Base-by-base conservation (phyloP, 1,139 yeast species). In the Eremothecium sinecaudum region DNA sequence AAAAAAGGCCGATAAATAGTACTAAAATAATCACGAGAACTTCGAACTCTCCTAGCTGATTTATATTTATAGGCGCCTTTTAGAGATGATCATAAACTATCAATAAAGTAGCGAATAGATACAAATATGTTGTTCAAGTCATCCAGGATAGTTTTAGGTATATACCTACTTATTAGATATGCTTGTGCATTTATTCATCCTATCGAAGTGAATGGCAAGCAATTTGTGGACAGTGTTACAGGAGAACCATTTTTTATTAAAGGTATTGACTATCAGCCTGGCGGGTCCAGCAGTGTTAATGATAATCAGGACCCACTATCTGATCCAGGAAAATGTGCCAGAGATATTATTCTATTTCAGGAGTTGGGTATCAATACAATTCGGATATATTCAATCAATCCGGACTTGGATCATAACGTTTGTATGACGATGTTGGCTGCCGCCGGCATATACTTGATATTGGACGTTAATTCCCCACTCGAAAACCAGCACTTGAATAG, bases 361-460 rank as follows among this genome's bases (percentile, higher is more conserved):
- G 74, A 62, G 51, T 59, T 38, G 31, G 54, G 56, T 8, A 36
- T 49, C 7, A 48, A 71, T 68, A 80, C 96, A 0, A 71, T 90
- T 30, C 69, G 98, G 42, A 79, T 90, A 10, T 90, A 90, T 52
- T 79, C 95, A 1, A 71, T 90, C 26, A 82, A 84, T 47, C 82
- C 96, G 2, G 75, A 76, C 39, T 63, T 84, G 39, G 70, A 86
- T 54, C 98, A 90, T 58, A 93, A 87, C 48, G 71, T 68, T 37
- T 90, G 98, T 54, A 90, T 90, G 97, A 72, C 93, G 0, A 61
- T 87, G 62, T 66, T 90, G 38, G 96, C 95, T 3, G 67, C 78
- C 5, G 94, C 96, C 0, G 97, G 97, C 0, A 87, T 90, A 23
- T 90, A 90, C 55, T 68, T 90, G 36, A 78, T 90, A 21, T 64